phyloP scores from a whole-genome alignment of 768 basidiomycete species.

The Calocybe cyanea region DNA sequence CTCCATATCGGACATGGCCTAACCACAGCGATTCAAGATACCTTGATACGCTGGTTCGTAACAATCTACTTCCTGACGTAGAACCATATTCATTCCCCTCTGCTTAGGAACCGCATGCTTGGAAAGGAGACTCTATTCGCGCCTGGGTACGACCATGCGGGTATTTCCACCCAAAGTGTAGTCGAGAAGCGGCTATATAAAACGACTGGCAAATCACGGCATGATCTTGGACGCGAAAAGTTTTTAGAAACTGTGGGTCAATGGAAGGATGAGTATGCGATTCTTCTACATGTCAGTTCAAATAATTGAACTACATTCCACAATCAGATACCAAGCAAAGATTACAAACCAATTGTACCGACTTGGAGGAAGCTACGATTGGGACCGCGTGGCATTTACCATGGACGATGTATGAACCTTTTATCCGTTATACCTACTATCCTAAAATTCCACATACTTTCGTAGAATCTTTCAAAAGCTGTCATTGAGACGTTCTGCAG shows the following conservation, averaged over 20 bases:
- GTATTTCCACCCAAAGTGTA: slow-evolving; percentile 96
- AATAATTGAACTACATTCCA: no score
- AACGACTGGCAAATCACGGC: slow-evolving; percentile 73
- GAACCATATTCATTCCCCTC: neutral
- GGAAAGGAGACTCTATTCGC: slow-evolving; percentile 87
- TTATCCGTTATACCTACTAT: neutral
- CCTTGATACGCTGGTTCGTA: slow-evolving; percentile 80
- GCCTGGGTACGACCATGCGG: slow-evolving; percentile 97
- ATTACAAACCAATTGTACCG: slow-evolving; percentile 88
- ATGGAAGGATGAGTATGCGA: slow-evolving; percentile 92
- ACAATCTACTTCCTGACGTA: neutral
- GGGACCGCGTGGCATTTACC: slow-evolving; percentile 92
- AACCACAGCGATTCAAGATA: slow-evolving; percentile 88
- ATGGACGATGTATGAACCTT: slow-evolving; percentile 72
- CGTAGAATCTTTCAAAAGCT: slow-evolving; percentile 64
- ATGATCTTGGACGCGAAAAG: slow-evolving; percentile 91
- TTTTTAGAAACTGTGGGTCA: slow-evolving; percentile 90
- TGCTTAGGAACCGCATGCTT: slow-evolving; percentile 86
- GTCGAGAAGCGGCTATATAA: slow-evolving; percentile 93
- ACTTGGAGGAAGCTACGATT: slow-evolving; percentile 92
- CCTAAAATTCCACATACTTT: slow-evolving; percentile 32
- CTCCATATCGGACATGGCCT: slow-evolving; percentile 95
- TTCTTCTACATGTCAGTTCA: neutral
- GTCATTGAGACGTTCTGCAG: slow-evolving; percentile 90
- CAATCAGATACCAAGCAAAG: slow-evolving; percentile 77